These are phyloP conservation scores for Kernera saxatilis DNA, from an alignment of 345 rosid genomes.

Conservation along the genomic window DNA sequence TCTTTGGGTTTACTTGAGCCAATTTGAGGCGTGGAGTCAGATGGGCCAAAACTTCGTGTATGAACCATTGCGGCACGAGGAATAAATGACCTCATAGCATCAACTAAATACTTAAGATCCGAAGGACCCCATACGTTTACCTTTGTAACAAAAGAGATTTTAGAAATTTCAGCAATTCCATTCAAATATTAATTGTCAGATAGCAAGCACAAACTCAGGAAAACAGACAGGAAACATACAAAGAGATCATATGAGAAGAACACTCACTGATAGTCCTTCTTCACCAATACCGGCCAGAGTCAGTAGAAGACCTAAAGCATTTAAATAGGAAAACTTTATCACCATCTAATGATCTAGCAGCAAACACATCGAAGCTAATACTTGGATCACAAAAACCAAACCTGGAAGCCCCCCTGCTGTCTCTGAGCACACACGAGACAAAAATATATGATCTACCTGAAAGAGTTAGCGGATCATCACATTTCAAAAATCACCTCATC, in stretches of 20 bases:
- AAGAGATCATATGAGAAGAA: constrained; percentile 23
- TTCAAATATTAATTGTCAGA: neutral
- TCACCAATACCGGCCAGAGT: constrained; percentile 93
- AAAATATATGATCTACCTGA: constrained; percentile 95
- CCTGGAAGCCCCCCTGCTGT: constrained; percentile 99
- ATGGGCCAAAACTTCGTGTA: constrained; percentile 74
- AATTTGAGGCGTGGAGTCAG: constrained; percentile 33
- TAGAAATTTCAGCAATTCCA: neutral
- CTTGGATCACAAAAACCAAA: constrained; percentile 25
- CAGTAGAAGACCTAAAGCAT: constrained; percentile 67
- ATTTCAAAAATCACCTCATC: neutral
- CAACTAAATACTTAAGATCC: constrained; percentile 80
- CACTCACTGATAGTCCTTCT: constrained; percentile 90
- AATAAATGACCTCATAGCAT: constrained; percentile 93
- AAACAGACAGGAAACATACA: constrained; percentile 21
- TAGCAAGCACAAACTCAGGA: neutral
- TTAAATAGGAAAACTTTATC: neutral
- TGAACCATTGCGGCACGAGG: constrained; percentile 99
- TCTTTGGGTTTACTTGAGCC: constrained; percentile 37
- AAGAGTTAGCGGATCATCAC: constrained; percentile 16
- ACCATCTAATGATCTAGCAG: neutral
- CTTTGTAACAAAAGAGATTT: constrained; percentile 34
- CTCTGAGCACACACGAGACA: constrained; percentile 96
- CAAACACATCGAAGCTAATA: neutral
- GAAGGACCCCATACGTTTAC: constrained; percentile 98